Conservation (phyloP, 805 yeast species). For the Maudiozyma serrabonitensis region DNA sequence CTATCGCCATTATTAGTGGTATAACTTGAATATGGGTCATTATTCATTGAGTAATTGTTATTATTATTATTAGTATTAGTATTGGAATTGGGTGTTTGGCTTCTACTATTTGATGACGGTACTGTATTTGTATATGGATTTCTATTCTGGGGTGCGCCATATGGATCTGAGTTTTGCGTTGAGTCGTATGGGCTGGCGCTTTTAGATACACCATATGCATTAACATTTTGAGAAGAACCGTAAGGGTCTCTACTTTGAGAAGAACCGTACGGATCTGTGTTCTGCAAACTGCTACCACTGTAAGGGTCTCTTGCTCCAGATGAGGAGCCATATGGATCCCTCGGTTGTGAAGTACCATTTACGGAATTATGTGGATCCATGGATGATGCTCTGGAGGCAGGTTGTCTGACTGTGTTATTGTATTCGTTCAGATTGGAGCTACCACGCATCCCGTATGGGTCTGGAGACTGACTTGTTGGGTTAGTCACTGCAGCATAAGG, state of each 20-base stretch:
- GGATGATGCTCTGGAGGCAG: background rate
- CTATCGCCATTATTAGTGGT: background rate
- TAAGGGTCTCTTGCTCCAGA: background rate
- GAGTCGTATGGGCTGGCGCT: background rate
- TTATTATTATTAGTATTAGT: background rate
- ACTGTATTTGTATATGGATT: background rate
- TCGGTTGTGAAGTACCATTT: background rate
- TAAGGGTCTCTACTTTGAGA: background rate
- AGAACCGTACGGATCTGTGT: background rate
- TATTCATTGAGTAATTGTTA: background rate
- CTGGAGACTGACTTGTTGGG: background rate
- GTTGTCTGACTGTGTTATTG: background rate
- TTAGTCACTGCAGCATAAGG: conserved; percentile 8
- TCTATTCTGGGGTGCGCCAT: background rate
- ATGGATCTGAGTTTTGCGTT: background rate
- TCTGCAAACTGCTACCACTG: background rate
- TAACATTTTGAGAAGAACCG: background rate
- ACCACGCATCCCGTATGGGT: conserved; percentile 5
- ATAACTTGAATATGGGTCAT: background rate
- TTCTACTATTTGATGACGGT: background rate
- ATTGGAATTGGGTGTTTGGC: background rate
- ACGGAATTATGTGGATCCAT: conserved; percentile 2
- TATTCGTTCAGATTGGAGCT: background rate
- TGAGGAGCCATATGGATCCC: background rate
- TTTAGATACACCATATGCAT: background rate